Evolutionary conservation across 2,329 filamentous ascomycete genomes (phyloP).

Genomic region (Aureobasidium lini): DNA sequence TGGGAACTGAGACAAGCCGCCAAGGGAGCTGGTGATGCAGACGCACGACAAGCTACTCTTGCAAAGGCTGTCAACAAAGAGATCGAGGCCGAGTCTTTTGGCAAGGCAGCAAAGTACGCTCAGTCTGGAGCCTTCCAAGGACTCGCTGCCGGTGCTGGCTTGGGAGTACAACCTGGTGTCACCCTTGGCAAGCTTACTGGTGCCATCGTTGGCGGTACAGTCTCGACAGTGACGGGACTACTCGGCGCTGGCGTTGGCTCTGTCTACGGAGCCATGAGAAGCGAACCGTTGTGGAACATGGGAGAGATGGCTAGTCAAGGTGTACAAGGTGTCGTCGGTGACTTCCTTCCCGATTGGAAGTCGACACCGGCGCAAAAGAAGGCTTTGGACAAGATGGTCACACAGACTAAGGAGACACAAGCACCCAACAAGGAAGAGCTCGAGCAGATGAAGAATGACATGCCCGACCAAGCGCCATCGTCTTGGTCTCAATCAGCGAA

Average conservation of each 20-base stretch:
- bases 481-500: conserved; percentile 27
- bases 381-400: conserved; percentile 31
- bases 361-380: conserved; percentile 29
- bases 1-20: conserved; percentile 34
- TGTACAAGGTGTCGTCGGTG: conserved; percentile 27
- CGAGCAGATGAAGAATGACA: conserved; percentile 29
- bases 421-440: conserved; percentile 27
- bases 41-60: conserved; percentile 32
- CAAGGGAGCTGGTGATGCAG: conserved; percentile 31
- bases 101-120: conserved; percentile 34
- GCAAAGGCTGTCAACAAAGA: conserved; percentile 34
- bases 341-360: conserved; percentile 29
- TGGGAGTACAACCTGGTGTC: conserved; percentile 30
- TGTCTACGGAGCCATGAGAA: conserved; percentile 29
- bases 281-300: conserved; percentile 29
- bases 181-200: conserved; percentile 30
- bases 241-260: conserved; percentile 30
- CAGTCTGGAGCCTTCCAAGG: conserved; percentile 34
- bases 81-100: conserved; percentile 35
- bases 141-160: conserved; percentile 31
- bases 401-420: conserved; percentile 29
- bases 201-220: conserved; percentile 28
- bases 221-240: conserved; percentile 28
- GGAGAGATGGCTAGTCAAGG: conserved; percentile 31
- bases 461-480: conserved; percentile 27